These are phyloP conservation scores for Boletus rubroflammeus DNA, from an alignment of 768 basidiomycete species.

Conservation along the genomic window DNA sequence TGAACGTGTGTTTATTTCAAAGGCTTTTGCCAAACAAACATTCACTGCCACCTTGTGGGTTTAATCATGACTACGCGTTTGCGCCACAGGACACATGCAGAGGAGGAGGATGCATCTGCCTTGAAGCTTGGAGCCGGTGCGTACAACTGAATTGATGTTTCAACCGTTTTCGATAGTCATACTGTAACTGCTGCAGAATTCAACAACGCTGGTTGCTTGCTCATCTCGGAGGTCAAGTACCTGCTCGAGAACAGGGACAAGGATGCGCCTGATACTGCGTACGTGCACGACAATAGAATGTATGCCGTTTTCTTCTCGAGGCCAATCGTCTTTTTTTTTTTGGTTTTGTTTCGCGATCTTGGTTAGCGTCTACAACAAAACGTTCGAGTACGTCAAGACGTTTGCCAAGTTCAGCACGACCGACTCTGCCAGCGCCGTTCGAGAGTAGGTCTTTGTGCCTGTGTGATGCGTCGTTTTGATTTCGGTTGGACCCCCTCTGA, in stretches of 20 bases:
- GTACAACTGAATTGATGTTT: background rate
- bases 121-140: conserved; percentile 77
- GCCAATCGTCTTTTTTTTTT: background rate
- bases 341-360: background rate
- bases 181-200: conserved; percentile 52
- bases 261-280: conserved; percentile 86
- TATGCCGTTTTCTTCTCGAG: background rate
- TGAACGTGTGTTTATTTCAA: conserved; percentile 21
- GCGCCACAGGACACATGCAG: conserved; percentile 59
- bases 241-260: conserved; percentile 84
- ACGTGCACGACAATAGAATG: conserved; percentile 18
- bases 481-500: background rate
- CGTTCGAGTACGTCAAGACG: conserved; percentile 85
- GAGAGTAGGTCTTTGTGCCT: conserved; percentile 58
- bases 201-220: conserved; percentile 85
- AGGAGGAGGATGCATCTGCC: conserved; percentile 84
- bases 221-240: conserved; percentile 92
- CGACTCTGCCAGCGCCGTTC: conserved; percentile 79
- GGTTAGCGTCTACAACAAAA: conserved; percentile 86
- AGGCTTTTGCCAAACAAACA: conserved; percentile 34
- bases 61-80: conserved; percentile 52
- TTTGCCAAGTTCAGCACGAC: conserved; percentile 89
- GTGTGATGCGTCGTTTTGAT: background rate
- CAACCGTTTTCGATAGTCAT: background rate
- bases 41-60: conserved; percentile 49